Evolutionary conservation across 306 rosid species (phyloP), one percentile per base, ranked within the genome.

Genomic region (Quercus agrifolia): DNA sequence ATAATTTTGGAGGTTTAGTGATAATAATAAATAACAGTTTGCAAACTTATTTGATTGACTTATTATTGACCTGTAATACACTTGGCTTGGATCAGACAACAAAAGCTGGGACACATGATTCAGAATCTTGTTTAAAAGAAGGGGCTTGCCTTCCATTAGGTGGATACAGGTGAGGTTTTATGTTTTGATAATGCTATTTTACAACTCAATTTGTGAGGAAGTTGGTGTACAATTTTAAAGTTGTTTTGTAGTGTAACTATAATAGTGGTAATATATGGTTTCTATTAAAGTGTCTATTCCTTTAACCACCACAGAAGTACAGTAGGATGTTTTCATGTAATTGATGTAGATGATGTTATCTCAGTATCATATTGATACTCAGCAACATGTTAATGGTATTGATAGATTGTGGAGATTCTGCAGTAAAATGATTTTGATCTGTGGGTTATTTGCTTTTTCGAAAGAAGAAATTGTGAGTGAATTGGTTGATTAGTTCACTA

Each of bases 131-230:
- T 84, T 85, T 91, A 80, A 81, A 83, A 79, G 97, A 91, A 82
- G 85, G 52, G 78, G 84, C 93, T 15, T 94, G 98, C 80, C 94
- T 91, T 78, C 98, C 98, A 25, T 88, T 94, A 88, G 97, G 98
- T 82, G 98, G 98, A 91, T 94, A 92, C 96, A 94, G 98, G 97
- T 92, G 86, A 83, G 78, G 82, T 86, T 81, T 84, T 56, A 56
- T 78, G 46, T 76, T 80, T 41, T 79, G 64, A 79, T 28, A 77
- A 54, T 55, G 57, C 38, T n/a, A 27, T 81, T 72, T 35, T 31
- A 38, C 31, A 19, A 46, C 67, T 72, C 74, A 70, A 56, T 21
- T 63, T 10, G 12, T 52, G 62, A 56, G 52, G 73, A 79, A 15
- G 20, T 58, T 70, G 72, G 46, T 51, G 44, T 31, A 17, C 57